These are phyloP conservation scores for Hemileia vastatrix DNA, from an alignment of 1,284 basidiomycete genomes.

Conservation along the genomic window DNA sequence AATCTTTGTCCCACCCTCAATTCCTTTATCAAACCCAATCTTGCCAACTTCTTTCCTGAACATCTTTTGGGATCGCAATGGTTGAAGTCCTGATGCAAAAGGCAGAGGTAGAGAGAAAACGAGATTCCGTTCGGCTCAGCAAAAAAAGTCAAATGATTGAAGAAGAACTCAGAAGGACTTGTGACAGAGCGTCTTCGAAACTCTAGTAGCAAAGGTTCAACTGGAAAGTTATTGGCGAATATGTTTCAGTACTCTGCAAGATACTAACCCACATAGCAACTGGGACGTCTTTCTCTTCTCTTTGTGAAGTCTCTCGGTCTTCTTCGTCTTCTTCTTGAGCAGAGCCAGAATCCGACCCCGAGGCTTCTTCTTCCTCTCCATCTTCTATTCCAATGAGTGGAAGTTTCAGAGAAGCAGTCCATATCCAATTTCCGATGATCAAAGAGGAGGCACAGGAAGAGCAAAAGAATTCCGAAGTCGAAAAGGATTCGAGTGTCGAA, in stretches of 20 bases:
- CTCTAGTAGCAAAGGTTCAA: neutral
- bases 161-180: no score
- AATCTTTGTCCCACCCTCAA: slow-evolving; percentile 77
- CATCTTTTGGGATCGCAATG: slow-evolving; percentile 93
- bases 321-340: neutral
- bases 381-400: no score
- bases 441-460: no score
- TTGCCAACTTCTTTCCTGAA: slow-evolving; percentile 83
- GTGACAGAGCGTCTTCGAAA: no score
- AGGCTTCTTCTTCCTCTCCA: neutral
- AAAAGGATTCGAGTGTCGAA: no score
- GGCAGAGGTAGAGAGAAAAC: no score
- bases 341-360: neutral
- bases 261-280: slow-evolving; percentile 35
- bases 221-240: no score
- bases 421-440: no score
- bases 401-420: no score
- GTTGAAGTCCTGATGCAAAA: slow-evolving; percentile 93
- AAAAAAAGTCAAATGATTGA: no score
- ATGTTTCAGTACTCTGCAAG: neutral
- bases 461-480: no score
- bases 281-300: slow-evolving; percentile 24
- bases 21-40: slow-evolving; percentile 73
- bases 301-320: neutral
- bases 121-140: no score